Conservation (phyloP, 2,329 filamentous ascomycete genomes). For the Claviceps pusilla region DNA sequence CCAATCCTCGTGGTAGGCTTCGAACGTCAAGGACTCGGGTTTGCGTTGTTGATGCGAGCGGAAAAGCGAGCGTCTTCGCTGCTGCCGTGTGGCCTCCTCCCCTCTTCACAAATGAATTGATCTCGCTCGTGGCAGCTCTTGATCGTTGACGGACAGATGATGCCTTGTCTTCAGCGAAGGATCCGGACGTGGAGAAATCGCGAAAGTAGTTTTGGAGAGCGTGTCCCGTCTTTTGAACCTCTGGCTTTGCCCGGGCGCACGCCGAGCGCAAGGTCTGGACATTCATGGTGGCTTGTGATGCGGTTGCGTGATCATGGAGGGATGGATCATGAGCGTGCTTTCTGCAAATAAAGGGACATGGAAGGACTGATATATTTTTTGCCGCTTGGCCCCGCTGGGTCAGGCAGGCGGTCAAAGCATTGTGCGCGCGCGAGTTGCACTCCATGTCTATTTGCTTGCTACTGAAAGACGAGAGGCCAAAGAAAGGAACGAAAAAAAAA, state of each 20-base stretch:
- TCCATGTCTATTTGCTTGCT: not conserved
- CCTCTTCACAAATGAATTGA: conserved; percentile 16
- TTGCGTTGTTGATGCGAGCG: conserved; percentile 4
- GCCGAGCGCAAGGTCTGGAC: conserved; percentile 24
- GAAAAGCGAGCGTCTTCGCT: not conserved
- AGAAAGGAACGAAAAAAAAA: no score
- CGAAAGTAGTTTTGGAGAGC: conserved; percentile 15
- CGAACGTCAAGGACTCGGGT: conserved; percentile 26
- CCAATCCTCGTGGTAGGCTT: conserved; percentile 19
- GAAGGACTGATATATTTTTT: not conserved
- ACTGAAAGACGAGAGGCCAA: not conserved
- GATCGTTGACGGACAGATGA: conserved; percentile 16
- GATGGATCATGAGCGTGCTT: not conserved
- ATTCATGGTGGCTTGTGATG: conserved; percentile 18
- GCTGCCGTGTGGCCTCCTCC: not conserved
- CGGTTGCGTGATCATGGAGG: not conserved
- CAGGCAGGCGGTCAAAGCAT: not conserved
- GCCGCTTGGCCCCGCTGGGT: not conserved
- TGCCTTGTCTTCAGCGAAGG: conserved; percentile 15
- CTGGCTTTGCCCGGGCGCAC: conserved; percentile 20
- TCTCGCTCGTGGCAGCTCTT: conserved; percentile 20
- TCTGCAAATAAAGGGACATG: not conserved
- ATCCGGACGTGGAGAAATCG: conserved; percentile 23
- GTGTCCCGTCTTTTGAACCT: conserved; percentile 17
- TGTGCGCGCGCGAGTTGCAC: not conserved